phyloP scores from a whole-genome alignment of 495 filamentous ascomycete genomes.

The Neurospora sp. region DNA sequence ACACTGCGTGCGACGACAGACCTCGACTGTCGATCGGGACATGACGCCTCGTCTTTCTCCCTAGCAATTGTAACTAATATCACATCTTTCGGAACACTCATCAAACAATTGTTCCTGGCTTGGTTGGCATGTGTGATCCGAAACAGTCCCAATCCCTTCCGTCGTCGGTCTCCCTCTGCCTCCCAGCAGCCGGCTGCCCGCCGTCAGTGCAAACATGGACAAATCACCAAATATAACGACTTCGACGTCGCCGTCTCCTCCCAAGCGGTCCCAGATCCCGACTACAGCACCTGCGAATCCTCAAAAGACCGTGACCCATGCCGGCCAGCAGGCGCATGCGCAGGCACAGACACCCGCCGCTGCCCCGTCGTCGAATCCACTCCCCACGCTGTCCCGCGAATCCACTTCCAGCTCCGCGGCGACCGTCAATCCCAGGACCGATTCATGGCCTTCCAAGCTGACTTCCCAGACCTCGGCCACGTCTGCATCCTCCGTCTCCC shows the following conservation, averaged over 20 bases:
- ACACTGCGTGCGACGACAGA: background rate
- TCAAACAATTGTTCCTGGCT: conserved; percentile 15
- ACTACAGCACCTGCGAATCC: background rate
- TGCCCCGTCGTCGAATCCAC: background rate
- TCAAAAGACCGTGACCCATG: background rate
- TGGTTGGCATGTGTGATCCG: conserved; percentile 22
- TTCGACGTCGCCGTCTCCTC: conserved; percentile 2
- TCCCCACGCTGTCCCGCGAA: conserved; percentile 23
- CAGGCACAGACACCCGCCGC: background rate
- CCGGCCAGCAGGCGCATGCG: background rate
- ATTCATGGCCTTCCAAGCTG: conserved; percentile 20
- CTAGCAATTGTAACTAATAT: conserved; percentile 1
- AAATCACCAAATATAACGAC: conserved; percentile 18
- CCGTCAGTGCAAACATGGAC: conserved; percentile 25
- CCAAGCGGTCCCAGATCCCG: conserved; percentile 4
- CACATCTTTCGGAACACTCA: conserved; percentile 11
- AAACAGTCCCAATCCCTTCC: conserved; percentile 11
- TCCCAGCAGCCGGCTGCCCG: conserved; percentile 3
- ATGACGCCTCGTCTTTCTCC: background rate
- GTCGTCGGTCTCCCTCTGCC: conserved; percentile 1
- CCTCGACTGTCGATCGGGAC: background rate
- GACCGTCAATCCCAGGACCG: conserved; percentile 35
- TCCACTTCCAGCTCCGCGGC: conserved; percentile 26
- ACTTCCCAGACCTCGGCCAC: conserved; percentile 23
- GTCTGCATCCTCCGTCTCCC: conserved; percentile 24